phyloP scores from a whole-genome alignment of 2,329 filamentous ascomycete species.

The Pseudogymnoascus sp. region DNA sequence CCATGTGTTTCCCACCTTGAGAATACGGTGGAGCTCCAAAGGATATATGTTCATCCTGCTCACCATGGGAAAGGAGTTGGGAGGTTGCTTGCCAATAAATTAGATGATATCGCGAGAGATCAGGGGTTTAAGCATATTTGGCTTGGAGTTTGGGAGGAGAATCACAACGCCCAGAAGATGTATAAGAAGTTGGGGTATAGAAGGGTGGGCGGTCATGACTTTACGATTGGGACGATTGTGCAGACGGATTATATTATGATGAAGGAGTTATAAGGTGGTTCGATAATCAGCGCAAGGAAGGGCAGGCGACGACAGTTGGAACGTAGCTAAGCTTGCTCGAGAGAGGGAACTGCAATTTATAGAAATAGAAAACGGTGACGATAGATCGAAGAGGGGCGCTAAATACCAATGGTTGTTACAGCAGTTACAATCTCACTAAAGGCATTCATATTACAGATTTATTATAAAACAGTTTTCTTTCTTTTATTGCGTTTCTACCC shows the following conservation, averaged over 20 bases:
- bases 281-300: background rate
- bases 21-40: slow-evolving; percentile 32
- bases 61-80: slow-evolving; percentile 35
- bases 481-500: background rate
- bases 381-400: background rate
- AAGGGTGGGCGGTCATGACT: slow-evolving; percentile 35
- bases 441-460: background rate
- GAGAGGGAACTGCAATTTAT: background rate
- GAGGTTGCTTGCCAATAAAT: slow-evolving; percentile 25
- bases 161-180: slow-evolving; percentile 31
- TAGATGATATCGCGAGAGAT: slow-evolving; percentile 30
- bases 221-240: slow-evolving; percentile 34
- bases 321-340: background rate
- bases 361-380: background rate
- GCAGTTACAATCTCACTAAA: background rate
- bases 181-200: slow-evolving; percentile 37
- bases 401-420: background rate
- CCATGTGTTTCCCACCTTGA: slow-evolving; percentile 31
- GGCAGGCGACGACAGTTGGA: background rate
- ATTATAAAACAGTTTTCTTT: slow-evolving; percentile 1
- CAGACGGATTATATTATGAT: slow-evolving; percentile 38
- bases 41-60: slow-evolving; percentile 34
- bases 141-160: slow-evolving; percentile 43
- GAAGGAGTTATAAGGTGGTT: slow-evolving; percentile 26
- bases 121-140: slow-evolving; percentile 36